Base-by-base conservation (phyloP, 2,329 filamentous ascomycete genomes). In the Fusarium virguliforme region DNA sequence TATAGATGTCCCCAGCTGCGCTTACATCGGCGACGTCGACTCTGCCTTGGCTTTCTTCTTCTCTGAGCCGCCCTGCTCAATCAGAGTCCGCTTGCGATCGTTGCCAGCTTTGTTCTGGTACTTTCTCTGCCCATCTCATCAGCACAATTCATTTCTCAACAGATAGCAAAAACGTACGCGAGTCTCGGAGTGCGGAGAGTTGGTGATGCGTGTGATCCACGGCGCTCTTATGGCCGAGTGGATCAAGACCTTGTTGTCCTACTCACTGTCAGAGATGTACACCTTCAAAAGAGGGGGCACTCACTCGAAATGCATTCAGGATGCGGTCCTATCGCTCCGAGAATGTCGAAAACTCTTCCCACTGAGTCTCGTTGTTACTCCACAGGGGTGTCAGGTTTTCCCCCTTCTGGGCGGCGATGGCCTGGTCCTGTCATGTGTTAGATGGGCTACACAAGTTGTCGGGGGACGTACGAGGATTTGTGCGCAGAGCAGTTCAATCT, bases 271-370 rank as follows among this genome's bases (percentile, higher is more conserved):
- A 72, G 50, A 41, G 2, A 2, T 3, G 9, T 1, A 12, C 8
- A 26, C 4, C 7, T 1, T 0, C 3, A 34, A 15, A 1, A 35
- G 28, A 12, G 0, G 12, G 15, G 10, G 7, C 7, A 37, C 67
- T 54, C 4, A 71, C 74, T 61, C 68, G 65, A 57, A 75, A 75
- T 6, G 67, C 72, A 50, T 64, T 57, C 51, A 75, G 61, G 62
- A 75, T 68, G 62, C 68, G 72, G 30, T 34, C 51, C 74, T 74
- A 75, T 58, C 74, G 74, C 67, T 73, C 72, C 62, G 60, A 66
- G 60, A 75, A 75, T 35, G 63, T 72, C 18, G 50, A 64, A 43
- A 67, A 75, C 63, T 75, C 65, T 43, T 75, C 74, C 70, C 74
- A 73, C 38, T 73, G 67, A 13, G 71, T 58, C n/a, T 75, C 74